A percentile compares a stretch with the other conserved stretches of the same genome.
These are phyloP conservation scores for Aaosphaeria arxii DNA, from an alignment of 2,329 filamentous ascomycete genomes.

Conservation along the genomic window DNA sequence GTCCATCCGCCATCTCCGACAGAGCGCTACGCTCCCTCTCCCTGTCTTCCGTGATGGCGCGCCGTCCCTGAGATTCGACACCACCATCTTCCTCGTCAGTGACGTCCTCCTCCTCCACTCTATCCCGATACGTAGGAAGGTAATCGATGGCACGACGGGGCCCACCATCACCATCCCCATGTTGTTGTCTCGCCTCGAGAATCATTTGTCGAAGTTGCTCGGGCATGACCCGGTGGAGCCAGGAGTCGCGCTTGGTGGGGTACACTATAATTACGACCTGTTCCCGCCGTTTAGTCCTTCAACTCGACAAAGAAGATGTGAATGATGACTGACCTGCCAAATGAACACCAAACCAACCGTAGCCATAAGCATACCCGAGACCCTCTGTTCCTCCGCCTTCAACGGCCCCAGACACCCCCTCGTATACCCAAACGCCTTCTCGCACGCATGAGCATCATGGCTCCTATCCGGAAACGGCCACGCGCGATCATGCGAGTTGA, in stretches of 20 bases:
- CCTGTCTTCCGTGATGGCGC: background rate
- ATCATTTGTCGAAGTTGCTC: conserved; percentile 31
- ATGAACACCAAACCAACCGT: conserved; percentile 40
- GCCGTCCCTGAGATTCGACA: background rate
- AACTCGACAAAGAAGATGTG: background rate
- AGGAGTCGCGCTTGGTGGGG: conserved; percentile 27
- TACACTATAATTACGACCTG: conserved; percentile 30
- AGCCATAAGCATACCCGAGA: conserved; percentile 54
- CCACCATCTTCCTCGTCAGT: conserved; percentile 9
- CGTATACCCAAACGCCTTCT: conserved; percentile 45
- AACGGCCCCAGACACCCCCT: conserved; percentile 54
- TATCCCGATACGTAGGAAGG: conserved; percentile 29
- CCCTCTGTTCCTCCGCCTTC: conserved; percentile 53
- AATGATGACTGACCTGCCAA: conserved; percentile 25
- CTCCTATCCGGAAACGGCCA: conserved; percentile 57
- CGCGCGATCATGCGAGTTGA: conserved; percentile 55
- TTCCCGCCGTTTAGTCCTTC: background rate
- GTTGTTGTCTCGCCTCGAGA: conserved; percentile 20
- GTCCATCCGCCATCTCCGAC: conserved; percentile 1
- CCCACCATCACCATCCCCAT: conserved; percentile 7
- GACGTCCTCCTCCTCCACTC: conserved; percentile 20
- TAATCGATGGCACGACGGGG: conserved; percentile 27
- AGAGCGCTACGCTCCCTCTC: too few relatives aligned
- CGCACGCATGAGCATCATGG: conserved; percentile 41
- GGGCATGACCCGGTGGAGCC: conserved; percentile 28